Percentiles rank a stretch among this genome's conserved stretches.
Evolutionary conservation across 441 rosid species (phyloP).

Genomic region (Bruguiera hainesii): DNA sequence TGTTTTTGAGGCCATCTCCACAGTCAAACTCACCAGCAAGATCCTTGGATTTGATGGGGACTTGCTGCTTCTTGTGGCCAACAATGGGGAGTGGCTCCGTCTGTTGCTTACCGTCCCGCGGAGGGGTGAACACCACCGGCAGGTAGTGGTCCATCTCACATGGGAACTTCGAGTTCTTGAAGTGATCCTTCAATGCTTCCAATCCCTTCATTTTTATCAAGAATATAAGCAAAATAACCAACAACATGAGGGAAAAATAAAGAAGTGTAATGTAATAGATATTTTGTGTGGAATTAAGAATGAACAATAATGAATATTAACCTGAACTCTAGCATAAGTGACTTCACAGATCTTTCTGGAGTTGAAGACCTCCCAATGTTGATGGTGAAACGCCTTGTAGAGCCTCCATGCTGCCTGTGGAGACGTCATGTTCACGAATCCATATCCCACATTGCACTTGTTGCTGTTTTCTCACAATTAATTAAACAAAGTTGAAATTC

Average conservation of each 20-base stretch:
- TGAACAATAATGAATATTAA: slow-evolving; percentile 11
- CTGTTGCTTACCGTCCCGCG: slow-evolving; percentile 70
- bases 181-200: slow-evolving; percentile 81
- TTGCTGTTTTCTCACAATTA: slow-evolving; percentile 55
- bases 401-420: slow-evolving; percentile 76
- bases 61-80: slow-evolving; percentile 28
- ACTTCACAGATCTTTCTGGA: slow-evolving; percentile 89
- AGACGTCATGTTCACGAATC: slow-evolving; percentile 97
- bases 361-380: slow-evolving; percentile 93
- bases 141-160: slow-evolving; percentile 75
- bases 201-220: slow-evolving; percentile 47
- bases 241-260: neutral
- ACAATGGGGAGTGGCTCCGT: slow-evolving; percentile 69
- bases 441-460: slow-evolving; percentile 98
- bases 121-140: slow-evolving; percentile 84
- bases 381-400: slow-evolving; percentile 81
- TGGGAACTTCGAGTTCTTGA: slow-evolving; percentile 92
- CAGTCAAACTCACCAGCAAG: slow-evolving; percentile 10
- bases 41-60: neutral
- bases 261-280: neutral
- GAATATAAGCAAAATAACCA: neutral
- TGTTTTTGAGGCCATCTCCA: slow-evolving; percentile 5
- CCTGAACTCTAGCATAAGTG: slow-evolving; percentile 95
- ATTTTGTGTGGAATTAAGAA: neutral
- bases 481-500: neutral